Evolutionary conservation across 371 early-diverging fungal genomes (phyloP).

Genomic region (Mortierella sp.): DNA sequence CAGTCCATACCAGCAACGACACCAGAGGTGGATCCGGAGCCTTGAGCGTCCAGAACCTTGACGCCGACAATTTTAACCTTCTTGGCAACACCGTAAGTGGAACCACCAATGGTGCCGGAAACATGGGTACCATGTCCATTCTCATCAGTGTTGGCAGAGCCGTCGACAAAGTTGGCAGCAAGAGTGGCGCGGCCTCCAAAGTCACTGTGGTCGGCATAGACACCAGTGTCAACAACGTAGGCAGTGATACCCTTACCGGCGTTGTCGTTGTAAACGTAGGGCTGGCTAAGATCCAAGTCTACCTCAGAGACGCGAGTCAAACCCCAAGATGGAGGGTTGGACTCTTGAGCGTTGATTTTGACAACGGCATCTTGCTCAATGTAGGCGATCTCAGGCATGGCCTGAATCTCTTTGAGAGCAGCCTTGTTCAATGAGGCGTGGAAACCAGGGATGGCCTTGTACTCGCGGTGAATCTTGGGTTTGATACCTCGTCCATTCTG

Average conservation of each 20-base stretch:
- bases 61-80: conserved; percentile 85
- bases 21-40: conserved; percentile 76
- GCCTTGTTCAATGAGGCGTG: too few species aligned
- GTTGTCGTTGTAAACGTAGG: conserved; percentile 36
- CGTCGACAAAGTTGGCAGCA: conserved; percentile 64
- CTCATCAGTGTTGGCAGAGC: conserved; percentile 63
- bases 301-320: conserved; percentile 24
- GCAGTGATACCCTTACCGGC: conserved; percentile 64
- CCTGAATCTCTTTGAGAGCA: conserved; percentile 15
- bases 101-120: conserved; percentile 64
- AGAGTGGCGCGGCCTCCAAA: conserved; percentile 76
- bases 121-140: conserved; percentile 76
- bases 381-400: too few species aligned
- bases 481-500: too few species aligned
- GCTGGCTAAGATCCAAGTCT: conserved; percentile 24
- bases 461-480: too few species aligned
- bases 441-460: too few species aligned
- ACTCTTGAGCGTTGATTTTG: too few species aligned
- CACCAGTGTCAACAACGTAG: conserved; percentile 23
- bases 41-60: conserved; percentile 81
- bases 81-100: conserved; percentile 89
- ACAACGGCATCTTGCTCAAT: too few species aligned
- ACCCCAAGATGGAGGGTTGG: background rate
- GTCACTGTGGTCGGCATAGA: conserved; percentile 70
- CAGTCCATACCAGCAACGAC: conserved; percentile 58